Conservation (phyloP, 1,284 basidiomycete genomes). For the Trichosporon sp. region DNA sequence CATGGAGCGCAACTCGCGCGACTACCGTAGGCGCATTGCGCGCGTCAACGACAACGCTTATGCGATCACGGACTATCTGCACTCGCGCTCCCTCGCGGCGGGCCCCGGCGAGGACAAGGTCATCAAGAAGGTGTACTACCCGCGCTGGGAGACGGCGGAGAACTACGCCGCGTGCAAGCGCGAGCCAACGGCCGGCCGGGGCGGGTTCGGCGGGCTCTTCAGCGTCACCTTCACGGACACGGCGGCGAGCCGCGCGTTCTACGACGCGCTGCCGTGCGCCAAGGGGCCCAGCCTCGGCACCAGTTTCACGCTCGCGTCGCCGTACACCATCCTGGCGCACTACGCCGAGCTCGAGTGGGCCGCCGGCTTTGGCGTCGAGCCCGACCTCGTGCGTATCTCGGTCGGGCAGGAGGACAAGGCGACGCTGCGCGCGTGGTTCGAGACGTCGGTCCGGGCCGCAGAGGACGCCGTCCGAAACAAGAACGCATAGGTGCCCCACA, state of each 20-base stretch:
- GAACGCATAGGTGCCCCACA: not conserved
- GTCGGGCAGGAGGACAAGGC: conserved; percentile 82
- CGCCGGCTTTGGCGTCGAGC: conserved; percentile 75
- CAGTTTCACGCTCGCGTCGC: conserved; percentile 90
- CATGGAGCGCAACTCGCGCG: conserved; percentile 96
- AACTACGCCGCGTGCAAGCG: conserved; percentile 64
- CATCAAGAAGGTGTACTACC: conserved; percentile 87
- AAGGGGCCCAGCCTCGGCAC: conserved; percentile 95
- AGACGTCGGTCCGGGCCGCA: conserved; percentile 60
- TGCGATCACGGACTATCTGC: conserved; percentile 74
- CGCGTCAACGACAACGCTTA: conserved; percentile 80
- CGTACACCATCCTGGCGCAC: conserved; percentile 91
- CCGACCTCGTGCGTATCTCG: conserved; percentile 77
- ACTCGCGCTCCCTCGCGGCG: conserved; percentile 55
- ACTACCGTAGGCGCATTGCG: conserved; percentile 73
- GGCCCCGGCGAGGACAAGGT: conserved; percentile 45
- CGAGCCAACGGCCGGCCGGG: conserved; percentile 48
- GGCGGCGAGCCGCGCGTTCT: conserved; percentile 73
- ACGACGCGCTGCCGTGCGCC: conserved; percentile 72
- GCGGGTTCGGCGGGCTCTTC: conserved; percentile 89
- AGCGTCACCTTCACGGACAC: conserved; percentile 75
- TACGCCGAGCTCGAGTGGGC: conserved; percentile 92
- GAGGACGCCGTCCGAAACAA: conserved; percentile 26
- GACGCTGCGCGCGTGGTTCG: conserved; percentile 61
- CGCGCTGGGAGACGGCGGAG: conserved; percentile 69